Evolutionary conservation across 2,329 filamentous ascomycete species (phyloP).

Genomic region (Boeremia exigua): DNA sequence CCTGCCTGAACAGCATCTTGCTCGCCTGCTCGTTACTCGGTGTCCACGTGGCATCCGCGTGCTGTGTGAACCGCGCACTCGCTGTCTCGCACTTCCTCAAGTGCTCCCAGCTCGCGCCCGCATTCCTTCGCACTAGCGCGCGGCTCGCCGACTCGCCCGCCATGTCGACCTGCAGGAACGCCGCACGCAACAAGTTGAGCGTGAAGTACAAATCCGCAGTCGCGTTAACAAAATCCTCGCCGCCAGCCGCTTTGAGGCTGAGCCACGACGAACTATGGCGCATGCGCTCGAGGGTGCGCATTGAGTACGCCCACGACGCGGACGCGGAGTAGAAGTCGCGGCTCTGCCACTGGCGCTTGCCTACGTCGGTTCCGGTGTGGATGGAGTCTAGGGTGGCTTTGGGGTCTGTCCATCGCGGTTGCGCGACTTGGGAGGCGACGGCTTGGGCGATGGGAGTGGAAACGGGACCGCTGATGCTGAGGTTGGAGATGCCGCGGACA

Average conservation of each 20-base stretch:
- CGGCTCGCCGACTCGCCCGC: slow-evolving; percentile 6
- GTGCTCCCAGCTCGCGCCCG: slow-evolving; percentile 19
- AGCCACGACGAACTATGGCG: slow-evolving; percentile 35
- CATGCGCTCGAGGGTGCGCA: slow-evolving; percentile 38
- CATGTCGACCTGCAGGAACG: slow-evolving; percentile 36
- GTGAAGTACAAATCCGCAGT: slow-evolving; percentile 34
- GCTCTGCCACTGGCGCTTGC: slow-evolving; percentile 38
- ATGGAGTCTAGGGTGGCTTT: slow-evolving; percentile 32
- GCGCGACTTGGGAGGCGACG: slow-evolving; percentile 23
- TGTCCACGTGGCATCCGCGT: slow-evolving; percentile 31
- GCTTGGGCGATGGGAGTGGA: slow-evolving; percentile 17
- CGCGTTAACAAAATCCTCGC: slow-evolving; percentile 32
- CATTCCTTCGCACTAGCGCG: slow-evolving; percentile 21
- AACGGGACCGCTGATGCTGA: slow-evolving; percentile 28
- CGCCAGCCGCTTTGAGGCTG: slow-evolving; percentile 25
- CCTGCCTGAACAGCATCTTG: slow-evolving; percentile 35
- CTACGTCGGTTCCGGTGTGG: slow-evolving; percentile 33
- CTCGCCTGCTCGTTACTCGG: slow-evolving; percentile 31
- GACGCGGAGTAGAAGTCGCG: slow-evolving; percentile 26
- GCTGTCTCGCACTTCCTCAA: slow-evolving; percentile 31
- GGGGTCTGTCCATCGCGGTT: slow-evolving; percentile 35
- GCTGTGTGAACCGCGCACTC: slow-evolving; percentile 32
- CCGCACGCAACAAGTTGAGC: slow-evolving; percentile 30
- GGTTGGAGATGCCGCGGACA: slow-evolving; percentile 28
- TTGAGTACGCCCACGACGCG: slow-evolving; percentile 30